These are phyloP conservation scores for Drechslera avenae DNA, from an alignment of 2,329 filamentous ascomycete genomes.

Conservation along the genomic window DNA sequence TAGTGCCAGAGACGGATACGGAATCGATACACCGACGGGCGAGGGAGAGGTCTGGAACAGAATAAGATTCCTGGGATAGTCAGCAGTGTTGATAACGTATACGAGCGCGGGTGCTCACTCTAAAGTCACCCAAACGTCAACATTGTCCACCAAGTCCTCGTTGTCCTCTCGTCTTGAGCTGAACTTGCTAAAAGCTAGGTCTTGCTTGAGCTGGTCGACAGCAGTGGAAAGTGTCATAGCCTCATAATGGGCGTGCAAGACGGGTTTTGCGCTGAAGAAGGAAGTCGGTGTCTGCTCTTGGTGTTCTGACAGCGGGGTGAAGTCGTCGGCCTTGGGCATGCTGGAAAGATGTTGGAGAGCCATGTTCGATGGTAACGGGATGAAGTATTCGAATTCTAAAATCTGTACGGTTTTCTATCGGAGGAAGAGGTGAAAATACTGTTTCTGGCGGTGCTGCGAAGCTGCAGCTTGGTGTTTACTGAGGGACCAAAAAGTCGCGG, in stretches of 20 bases:
- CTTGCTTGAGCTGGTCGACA: constrained; percentile 58
- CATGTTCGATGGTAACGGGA: constrained; percentile 29
- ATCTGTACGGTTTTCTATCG: not conserved
- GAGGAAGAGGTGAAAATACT: not conserved
- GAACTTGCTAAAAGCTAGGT: constrained; percentile 56
- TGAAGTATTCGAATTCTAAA: not conserved
- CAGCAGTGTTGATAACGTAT: not conserved
- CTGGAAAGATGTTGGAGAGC: constrained; percentile 58
- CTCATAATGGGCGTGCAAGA: constrained; percentile 68
- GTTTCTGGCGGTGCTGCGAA: not conserved
- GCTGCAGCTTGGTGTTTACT: constrained; percentile 1
- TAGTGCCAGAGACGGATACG: constrained; percentile 75
- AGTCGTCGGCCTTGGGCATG: constrained; percentile 64
- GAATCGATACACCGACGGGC: constrained; percentile 68
- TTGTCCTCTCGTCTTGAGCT: constrained; percentile 28
- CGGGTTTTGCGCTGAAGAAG: constrained; percentile 73
- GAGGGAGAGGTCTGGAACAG: constrained; percentile 64
- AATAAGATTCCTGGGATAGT: constrained; percentile 57
- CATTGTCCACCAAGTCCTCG: constrained; percentile 40
- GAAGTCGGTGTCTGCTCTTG: constrained; percentile 73
- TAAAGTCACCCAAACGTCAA: constrained; percentile 57
- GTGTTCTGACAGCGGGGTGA: constrained; percentile 69
- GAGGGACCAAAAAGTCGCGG: constrained; percentile 27
- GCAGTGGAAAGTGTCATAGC: constrained; percentile 64
- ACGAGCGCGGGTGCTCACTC: constrained; percentile 38